These are phyloP conservation scores for Pseudozyma pruni DNA, from an alignment of 1,284 basidiomycete species.

Conservation along the genomic window DNA sequence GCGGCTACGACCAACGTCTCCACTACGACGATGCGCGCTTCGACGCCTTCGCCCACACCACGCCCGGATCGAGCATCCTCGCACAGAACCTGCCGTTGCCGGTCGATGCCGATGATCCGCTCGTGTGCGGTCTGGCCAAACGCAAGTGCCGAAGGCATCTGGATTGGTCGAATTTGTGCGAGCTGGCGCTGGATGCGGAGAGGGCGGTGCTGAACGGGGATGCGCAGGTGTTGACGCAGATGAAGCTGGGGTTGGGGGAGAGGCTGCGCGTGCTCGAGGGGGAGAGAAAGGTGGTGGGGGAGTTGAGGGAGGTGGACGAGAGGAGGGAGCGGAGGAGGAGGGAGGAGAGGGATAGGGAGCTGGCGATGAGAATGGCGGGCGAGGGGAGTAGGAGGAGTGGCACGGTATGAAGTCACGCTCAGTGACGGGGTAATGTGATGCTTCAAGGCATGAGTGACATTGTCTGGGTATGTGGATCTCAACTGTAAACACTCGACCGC, in stretches of 20 bases:
- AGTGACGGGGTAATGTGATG: too few species aligned
- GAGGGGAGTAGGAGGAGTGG: slow-evolving; percentile 16
- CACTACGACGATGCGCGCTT: slow-evolving; percentile 37
- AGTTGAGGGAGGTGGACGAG: background rate
- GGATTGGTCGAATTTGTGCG: slow-evolving; percentile 47
- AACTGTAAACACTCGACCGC: background rate
- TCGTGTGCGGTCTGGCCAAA: slow-evolving; percentile 29
- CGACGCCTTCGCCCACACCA: slow-evolving; percentile 19
- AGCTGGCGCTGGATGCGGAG: slow-evolving; percentile 32
- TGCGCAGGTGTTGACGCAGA: slow-evolving; percentile 18
- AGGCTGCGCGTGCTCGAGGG: background rate
- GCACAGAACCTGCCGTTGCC: slow-evolving; percentile 17
- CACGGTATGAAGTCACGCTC: background rate
- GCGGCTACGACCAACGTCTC: slow-evolving; percentile 48
- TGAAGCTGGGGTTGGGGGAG: slow-evolving; percentile 19
- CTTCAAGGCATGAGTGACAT: too few species aligned
- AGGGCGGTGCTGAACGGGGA: slow-evolving; percentile 37
- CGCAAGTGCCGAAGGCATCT: slow-evolving; percentile 45
- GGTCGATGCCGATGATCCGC: slow-evolving; percentile 23
- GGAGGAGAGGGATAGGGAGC: slow-evolving; percentile 26
- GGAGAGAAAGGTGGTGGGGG: slow-evolving; percentile 9
- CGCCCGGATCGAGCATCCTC: slow-evolving; percentile 22
- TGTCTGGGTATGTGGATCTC: background rate
- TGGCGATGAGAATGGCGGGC: slow-evolving; percentile 19
- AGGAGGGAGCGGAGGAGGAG: slow-evolving; percentile 11